Conservation (phyloP, 75 land plant genomes). For the Selaginella moellendorffii region DNA sequence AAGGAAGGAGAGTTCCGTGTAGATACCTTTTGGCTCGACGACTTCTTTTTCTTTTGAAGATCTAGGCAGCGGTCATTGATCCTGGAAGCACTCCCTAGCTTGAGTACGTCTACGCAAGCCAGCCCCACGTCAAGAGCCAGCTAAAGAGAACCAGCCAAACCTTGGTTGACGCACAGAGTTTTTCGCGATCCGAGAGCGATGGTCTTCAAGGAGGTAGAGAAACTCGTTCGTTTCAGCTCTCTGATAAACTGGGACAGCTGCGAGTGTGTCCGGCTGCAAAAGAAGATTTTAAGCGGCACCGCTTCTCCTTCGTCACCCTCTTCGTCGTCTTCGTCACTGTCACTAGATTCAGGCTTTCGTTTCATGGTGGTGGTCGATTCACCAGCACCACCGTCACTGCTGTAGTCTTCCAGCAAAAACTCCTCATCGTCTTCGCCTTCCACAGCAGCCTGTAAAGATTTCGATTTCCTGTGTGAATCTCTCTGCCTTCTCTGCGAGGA, state of each 20-base stretch:
- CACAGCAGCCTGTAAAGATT: too few species aligned
- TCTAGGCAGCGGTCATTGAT: slow-evolving; percentile 92
- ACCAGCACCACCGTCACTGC: slow-evolving; percentile 54
- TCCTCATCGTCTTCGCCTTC: slow-evolving; percentile 37
- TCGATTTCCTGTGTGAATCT: background rate
- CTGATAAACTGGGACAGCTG: slow-evolving; percentile 87
- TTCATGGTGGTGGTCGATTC: too few species aligned
- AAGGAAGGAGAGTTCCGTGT: too few species aligned
- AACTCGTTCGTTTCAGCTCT: slow-evolving; percentile 67
- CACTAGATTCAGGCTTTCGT: slow-evolving; percentile 17
- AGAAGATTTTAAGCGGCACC: slow-evolving; percentile 57
- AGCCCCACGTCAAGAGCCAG: background rate
- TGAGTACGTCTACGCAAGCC: slow-evolving; percentile 48
- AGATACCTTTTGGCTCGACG: slow-evolving; percentile 10
- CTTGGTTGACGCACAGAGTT: slow-evolving; percentile 74
- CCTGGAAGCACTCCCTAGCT: slow-evolving; percentile 43
- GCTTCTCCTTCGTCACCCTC: slow-evolving; percentile 32
- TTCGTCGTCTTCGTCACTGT: background rate
- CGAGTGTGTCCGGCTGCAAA: slow-evolving; percentile 95
- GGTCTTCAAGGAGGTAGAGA: slow-evolving; percentile 41
- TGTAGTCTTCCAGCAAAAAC: slow-evolving; percentile 81
- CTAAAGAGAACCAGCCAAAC: slow-evolving; percentile 11
- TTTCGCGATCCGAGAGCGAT: slow-evolving; percentile 85
- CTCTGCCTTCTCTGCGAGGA: too few species aligned
- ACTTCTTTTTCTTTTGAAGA: slow-evolving; percentile 62